A percentile compares a stretch with the other conserved stretches of the same genome.
Evolutionary conservation across 2,329 filamentous ascomycete species (phyloP).

Genomic region (Lachnellula cervina): DNA sequence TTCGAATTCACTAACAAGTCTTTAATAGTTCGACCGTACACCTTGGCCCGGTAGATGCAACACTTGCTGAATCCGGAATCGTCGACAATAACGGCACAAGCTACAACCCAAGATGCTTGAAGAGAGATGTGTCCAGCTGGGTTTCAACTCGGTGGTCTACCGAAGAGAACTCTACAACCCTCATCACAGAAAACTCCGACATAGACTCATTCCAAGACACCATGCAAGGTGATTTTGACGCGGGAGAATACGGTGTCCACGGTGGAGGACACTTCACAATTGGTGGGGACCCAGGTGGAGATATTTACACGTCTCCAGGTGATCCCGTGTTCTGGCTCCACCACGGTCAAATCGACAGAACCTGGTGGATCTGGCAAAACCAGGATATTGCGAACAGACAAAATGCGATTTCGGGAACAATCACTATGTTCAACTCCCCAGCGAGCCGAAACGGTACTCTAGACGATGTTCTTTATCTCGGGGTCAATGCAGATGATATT

Average conservation of each 20-base stretch:
- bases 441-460: slow-evolving; percentile 40
- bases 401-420: slow-evolving; percentile 34
- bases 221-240: slow-evolving; percentile 40
- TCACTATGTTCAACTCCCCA: slow-evolving; percentile 39
- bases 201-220: slow-evolving; percentile 41
- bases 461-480: slow-evolving; percentile 35
- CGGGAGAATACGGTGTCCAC: slow-evolving; percentile 35
- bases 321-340: slow-evolving; percentile 45
- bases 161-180: slow-evolving; percentile 33
- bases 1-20: slow-evolving; percentile 1
- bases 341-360: slow-evolving; percentile 42
- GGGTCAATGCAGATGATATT: slow-evolving; percentile 19
- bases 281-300: slow-evolving; percentile 43
- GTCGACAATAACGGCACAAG: slow-evolving; percentile 30
- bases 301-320: slow-evolving; percentile 40
- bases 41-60: slow-evolving; percentile 43
- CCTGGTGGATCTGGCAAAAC: slow-evolving; percentile 47
- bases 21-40: slow-evolving; percentile 33
- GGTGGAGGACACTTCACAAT: slow-evolving; percentile 39
- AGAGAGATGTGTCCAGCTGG: slow-evolving; percentile 37
- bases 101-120: slow-evolving; percentile 41
- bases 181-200: slow-evolving; percentile 35
- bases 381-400: slow-evolving; percentile 35
- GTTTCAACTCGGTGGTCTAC: slow-evolving; percentile 36
- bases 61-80: slow-evolving; percentile 32